phyloP scores from a whole-genome alignment of 768 basidiomycete species.

The Suillus weaverae region DNA sequence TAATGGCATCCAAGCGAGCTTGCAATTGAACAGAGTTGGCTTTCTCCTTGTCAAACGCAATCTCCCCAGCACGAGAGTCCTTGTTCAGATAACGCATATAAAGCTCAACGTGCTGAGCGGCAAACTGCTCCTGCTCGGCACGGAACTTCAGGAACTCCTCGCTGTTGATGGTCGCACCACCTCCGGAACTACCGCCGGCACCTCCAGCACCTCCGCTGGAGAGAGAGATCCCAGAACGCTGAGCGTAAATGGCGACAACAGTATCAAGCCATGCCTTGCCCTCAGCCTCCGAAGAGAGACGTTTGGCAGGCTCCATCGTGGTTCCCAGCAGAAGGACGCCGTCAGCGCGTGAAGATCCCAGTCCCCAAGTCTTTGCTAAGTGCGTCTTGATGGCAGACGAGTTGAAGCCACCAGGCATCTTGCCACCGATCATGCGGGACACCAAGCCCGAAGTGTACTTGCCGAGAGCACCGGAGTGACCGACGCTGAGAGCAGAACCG shows the following conservation, averaged over 20 bases:
- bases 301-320: conserved; percentile 92
- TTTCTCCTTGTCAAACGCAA: conserved; percentile 86
- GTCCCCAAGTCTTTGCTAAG: conserved; percentile 90
- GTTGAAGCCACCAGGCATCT: conserved; percentile 99
- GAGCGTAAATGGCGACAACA: conserved; percentile 82
- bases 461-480: conserved; percentile 84
- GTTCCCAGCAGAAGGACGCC: conserved; percentile 88
- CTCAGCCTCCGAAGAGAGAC: conserved; percentile 86
- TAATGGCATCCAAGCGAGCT: conserved; percentile 83
- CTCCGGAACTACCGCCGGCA: conserved; percentile 55
- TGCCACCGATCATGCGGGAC: conserved; percentile 88
- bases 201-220: conserved; percentile 65
- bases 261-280: conserved; percentile 92
- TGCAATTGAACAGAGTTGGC: conserved; percentile 71
- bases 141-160: conserved; percentile 98
- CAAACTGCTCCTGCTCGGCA: conserved; percentile 88
- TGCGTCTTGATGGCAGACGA: conserved; percentile 86
- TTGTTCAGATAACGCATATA: conserved; percentile 96
- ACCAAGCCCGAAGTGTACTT: conserved; percentile 92
- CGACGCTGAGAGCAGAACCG: conserved; percentile 77
- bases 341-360: conserved; percentile 89
- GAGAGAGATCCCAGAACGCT: conserved; percentile 84
- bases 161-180: conserved; percentile 93
- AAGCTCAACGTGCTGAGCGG: conserved; percentile 89
- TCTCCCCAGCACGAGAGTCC: conserved; percentile 90